These are phyloP conservation scores for Solanum phureja DNA, from an alignment of 257 asterid genomes.

Conservation along the genomic window DNA sequence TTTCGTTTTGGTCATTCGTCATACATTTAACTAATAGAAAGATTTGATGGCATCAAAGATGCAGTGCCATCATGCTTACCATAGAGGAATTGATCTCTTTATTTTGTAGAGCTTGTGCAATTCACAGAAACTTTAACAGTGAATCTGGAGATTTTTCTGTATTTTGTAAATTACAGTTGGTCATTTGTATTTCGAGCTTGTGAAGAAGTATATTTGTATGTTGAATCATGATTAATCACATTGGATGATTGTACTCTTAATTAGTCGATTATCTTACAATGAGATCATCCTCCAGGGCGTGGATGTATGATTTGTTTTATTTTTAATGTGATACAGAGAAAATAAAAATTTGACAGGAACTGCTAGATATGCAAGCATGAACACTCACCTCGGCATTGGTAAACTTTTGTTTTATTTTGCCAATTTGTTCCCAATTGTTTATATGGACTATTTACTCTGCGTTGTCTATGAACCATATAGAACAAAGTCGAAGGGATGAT, in stretches of 20 bases:
- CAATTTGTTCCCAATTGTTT: not conserved
- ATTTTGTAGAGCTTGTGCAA: not conserved
- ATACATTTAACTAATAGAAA: not conserved
- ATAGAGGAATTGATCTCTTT: not conserved
- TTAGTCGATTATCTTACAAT: not conserved
- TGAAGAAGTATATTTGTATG: not conserved
- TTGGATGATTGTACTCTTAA: not conserved
- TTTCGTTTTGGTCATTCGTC: not conserved
- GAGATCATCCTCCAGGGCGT: not conserved
- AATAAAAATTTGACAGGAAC: slow-evolving; percentile 18
- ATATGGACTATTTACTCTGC: not conserved
- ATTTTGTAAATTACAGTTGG: not conserved
- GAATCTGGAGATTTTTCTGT: not conserved
- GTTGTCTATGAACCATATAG: not conserved
- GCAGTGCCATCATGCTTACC: not conserved
- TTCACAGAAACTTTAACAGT: not conserved
- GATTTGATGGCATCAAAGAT: not conserved
- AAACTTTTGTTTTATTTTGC: not conserved
- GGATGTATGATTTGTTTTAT: not conserved
- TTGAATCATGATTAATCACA: not conserved
- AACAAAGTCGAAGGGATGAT: slow-evolving; percentile 17
- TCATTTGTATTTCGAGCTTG: not conserved
- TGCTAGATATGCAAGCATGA: slow-evolving; percentile 9
- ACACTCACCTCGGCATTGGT: slow-evolving; percentile 14
- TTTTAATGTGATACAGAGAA: slow-evolving; percentile 6